Base-by-base conservation (phyloP, 208 protist genomes). In the Acanthamoeba lenticulata region DNA sequence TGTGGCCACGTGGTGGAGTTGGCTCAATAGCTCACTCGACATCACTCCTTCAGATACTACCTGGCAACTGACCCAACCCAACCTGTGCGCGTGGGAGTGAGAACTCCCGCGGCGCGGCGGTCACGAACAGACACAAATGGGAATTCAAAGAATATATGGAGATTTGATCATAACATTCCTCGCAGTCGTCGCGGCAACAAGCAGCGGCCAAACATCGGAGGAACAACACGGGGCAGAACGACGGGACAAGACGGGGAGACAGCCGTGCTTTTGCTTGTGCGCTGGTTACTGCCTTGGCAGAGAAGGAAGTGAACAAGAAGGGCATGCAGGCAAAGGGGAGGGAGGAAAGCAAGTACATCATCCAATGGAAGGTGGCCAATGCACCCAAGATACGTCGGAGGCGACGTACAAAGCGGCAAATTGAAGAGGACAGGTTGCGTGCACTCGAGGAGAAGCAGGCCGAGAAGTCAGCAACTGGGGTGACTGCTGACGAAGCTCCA, bases 81-180 rank as follows among this genome's bases (percentile, higher is more conserved):
- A 62, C 81, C 0, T 89, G 21, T 89, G 81, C 21, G 81, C 81
- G 1, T 89, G 81, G 81, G 81, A 89, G 34, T 89, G 17, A 47
- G 19, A 24, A 65, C 19, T 65, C 21, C 19, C 24, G 57, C n/a
- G 57, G 57, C 57, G 57, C n/a, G n/a, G n/a, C n/a, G n/a, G n/a
- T n/a, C n/a, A n/a, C n/a, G n/a, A 40, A 38, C 34, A 38, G 13
- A 42, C 0, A 42, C 15, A 42, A 11, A 17, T 2, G 67, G 21
- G 21, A 77, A 44, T 2, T 21, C 11, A 36, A 9, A 15, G n/a
- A 77, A 77, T 17, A 74, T 40, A 13, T 5, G 17, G 7, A 27
- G 65, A 38, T 5, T 52, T 74, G 65, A n/a, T n/a, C n/a, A n/a
- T n/a, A n/a, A n/a, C n/a, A n/a, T n/a, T n/a, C n/a, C n/a, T n/a